Evolutionary conservation across 1,139 yeast species (phyloP), one percentile per base, ranked within the genome.

Genomic region (Geotrichum restrictum): DNA sequence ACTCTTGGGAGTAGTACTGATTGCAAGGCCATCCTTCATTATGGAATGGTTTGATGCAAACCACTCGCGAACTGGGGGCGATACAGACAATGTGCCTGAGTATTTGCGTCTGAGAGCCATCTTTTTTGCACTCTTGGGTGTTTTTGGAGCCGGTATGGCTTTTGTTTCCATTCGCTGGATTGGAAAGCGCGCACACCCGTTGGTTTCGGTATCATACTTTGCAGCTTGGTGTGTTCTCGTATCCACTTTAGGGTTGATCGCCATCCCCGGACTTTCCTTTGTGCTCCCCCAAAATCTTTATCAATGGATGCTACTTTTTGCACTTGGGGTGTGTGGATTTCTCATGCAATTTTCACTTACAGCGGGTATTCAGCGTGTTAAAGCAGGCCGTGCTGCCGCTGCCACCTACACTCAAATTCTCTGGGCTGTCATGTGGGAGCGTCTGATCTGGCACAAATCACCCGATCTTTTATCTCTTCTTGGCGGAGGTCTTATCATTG

Each of bases 331-430:
- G 11, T 77, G 86, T 44, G 97, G 97, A 0, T 89, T 89, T 66
- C 69, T 83, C 52, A 85, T 85, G 82, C 96, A 89, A 66, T 82
- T 82, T 61, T 72, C 84, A 31, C 69, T 87, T 52, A 87, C 97
- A 0, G 82, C 88, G 2, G 97, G 96, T 0, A 78, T 89, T 49
- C 96, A 88, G 66, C 73, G 88, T 55, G 96, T 87, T 57, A 77
- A 77, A 52, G 95, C 96, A 0, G 82, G 89, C 1, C 77, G 88
- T 54, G 89, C 91, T 0, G 76, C 93, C 3, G 75, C 86, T 57
- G 83, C 87, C 78, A 72, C 80, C 4, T 89, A 89, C 67, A 76
- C 88, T 1, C 88, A 83, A 62, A 77, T 89, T 75, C 70, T 88
- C 1, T 88, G 85, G 70, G 93, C 96, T 0, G 71, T 88, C n/a